Evolutionary conservation across 768 basidiomycete genomes (phyloP).

Genomic region (Leucocoprinus leucothites): DNA sequence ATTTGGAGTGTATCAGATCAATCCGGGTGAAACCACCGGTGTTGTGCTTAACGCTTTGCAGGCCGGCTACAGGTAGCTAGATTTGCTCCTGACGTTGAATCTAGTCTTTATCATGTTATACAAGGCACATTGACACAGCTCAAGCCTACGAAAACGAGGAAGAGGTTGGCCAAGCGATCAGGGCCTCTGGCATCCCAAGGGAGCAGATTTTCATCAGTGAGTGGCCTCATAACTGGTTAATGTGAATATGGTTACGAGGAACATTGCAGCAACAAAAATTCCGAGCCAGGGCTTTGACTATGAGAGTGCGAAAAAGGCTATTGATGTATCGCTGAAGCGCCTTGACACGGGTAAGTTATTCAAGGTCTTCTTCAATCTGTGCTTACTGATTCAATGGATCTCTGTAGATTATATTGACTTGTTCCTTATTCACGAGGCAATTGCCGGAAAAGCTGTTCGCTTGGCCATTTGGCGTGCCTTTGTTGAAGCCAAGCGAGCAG

Average conservation of each 20-base stretch:
- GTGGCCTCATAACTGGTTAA: not conserved
- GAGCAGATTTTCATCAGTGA: constrained; percentile 16
- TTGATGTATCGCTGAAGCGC: constrained; percentile 13
- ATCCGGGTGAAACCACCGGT: constrained; percentile 2
- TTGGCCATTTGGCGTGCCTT: constrained; percentile 69
- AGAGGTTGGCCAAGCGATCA: constrained; percentile 13
- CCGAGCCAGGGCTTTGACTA: constrained; percentile 1
- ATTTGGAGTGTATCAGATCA: constrained; percentile 14
- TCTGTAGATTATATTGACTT: constrained; percentile 44
- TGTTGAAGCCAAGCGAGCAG: constrained; percentile 51
- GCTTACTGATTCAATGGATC: no score
- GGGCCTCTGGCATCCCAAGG: constrained; percentile 10
- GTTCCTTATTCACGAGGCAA: constrained; percentile 77
- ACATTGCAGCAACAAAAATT: constrained; percentile 12
- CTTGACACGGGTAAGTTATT: constrained; percentile 12
- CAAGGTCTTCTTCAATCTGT: not conserved
- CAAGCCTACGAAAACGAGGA: constrained; percentile 15
- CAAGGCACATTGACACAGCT: constrained; percentile 16
- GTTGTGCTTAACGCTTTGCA: constrained; percentile 11
- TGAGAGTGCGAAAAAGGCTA: constrained; percentile 4
- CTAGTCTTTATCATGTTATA: constrained; percentile 22
- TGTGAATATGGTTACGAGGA: not conserved
- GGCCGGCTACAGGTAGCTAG: constrained; percentile 13
- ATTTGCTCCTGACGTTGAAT: not conserved
- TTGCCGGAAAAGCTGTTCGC: constrained; percentile 59